Percentiles rank a stretch among this genome's conserved stretches.
Evolutionary conservation across 805 yeast species (phyloP).

Genomic region (Kuraishia piskuri): DNA sequence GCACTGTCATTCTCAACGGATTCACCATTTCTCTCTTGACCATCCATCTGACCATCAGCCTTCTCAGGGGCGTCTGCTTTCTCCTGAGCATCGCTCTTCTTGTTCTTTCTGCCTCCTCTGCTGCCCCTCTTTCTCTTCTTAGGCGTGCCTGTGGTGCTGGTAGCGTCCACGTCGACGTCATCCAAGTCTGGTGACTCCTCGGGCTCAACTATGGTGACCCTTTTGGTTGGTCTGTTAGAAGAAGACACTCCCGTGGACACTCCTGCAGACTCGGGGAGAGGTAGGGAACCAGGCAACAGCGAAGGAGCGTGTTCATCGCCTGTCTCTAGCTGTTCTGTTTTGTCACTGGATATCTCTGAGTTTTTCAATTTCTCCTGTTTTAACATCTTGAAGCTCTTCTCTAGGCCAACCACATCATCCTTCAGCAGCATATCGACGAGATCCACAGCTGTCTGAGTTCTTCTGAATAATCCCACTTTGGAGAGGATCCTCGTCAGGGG

Average conservation of each 20-base stretch:
- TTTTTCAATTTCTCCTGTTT: conserved; percentile 15
- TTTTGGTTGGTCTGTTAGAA: not conserved
- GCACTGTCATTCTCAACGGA: not conserved
- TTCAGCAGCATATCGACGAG: conserved; percentile 21
- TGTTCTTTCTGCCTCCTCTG: conserved; percentile 70
- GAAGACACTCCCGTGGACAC: not conserved
- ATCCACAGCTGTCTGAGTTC: conserved; percentile 25
- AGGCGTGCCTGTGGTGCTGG: conserved; percentile 10
- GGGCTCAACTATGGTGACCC: conserved; percentile 2
- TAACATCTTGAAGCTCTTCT: conserved; percentile 15
- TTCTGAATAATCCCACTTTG: conserved; percentile 21
- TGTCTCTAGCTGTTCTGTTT: conserved; percentile 2
- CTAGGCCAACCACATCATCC: conserved; percentile 18
- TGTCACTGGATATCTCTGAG: not conserved
- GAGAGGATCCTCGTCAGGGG: conserved; percentile 22
- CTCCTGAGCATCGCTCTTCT: conserved; percentile 14
- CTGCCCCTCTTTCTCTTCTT: conserved; percentile 77
- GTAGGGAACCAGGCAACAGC: not conserved
- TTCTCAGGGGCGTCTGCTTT: not conserved
- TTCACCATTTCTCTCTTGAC: not conserved
- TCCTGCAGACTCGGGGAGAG: not conserved
- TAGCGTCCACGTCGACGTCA: conserved; percentile 1
- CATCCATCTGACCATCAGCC: not conserved
- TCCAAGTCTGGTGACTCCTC: conserved; percentile 1
- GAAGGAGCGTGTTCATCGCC: not conserved